A percentile compares a stretch with the other conserved stretches of the same genome.
phyloP scores from a whole-genome alignment of 176 grass and related monocot genomes.

The Phoenix dactylifera region DNA sequence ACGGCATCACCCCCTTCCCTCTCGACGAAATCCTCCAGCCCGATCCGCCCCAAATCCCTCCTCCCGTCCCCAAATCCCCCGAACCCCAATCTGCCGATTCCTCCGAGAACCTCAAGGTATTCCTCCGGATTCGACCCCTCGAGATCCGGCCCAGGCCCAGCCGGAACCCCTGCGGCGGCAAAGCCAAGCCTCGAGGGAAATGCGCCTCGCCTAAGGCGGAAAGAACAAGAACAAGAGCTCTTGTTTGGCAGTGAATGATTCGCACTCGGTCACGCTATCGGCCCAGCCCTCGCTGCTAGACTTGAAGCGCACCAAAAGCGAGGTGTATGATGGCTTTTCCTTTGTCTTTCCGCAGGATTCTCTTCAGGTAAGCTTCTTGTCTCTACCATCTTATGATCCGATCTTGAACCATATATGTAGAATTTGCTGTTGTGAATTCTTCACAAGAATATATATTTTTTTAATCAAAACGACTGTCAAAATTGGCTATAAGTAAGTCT shows the following conservation, averaged over 20 bases:
- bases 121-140: conserved; percentile 61
- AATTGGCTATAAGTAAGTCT: too few species aligned
- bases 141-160: conserved; percentile 8
- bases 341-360: conserved; percentile 55
- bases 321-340: conserved; percentile 79
- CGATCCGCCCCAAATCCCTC: neutral
- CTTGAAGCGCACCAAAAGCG: conserved; percentile 41
- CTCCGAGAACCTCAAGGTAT: conserved; percentile 51
- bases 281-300: conserved; percentile 51
- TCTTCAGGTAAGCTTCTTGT: conserved; percentile 39
- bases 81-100: neutral
- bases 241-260: conserved; percentile 46
- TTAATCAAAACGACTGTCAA: too few species aligned
- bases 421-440: too few species aligned
- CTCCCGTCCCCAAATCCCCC: neutral
- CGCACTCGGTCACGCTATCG: conserved; percentile 54
- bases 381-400: conserved; percentile 1
- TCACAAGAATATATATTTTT: too few species aligned
- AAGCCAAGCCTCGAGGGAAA: neutral
- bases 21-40: conserved; percentile 10
- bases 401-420: neutral
- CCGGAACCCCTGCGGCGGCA: neutral
- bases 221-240: conserved; percentile 23
- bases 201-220: conserved; percentile 16
- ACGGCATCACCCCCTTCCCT: conserved; percentile 11